phyloP scores from a whole-genome alignment of 225 moss, liverwort and hornwort genomes.

The Lunularia cruciata region DNA sequence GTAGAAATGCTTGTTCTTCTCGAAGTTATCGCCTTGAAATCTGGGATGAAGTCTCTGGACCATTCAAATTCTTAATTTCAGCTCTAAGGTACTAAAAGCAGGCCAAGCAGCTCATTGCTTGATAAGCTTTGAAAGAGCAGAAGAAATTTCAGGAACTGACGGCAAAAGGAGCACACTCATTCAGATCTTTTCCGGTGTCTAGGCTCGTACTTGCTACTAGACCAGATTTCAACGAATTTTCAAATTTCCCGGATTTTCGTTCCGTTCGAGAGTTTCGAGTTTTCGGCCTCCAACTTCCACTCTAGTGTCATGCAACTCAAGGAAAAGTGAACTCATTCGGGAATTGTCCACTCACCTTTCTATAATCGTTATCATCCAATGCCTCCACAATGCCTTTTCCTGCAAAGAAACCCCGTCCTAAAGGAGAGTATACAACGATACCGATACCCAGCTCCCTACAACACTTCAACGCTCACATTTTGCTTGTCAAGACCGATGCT shows the following conservation, averaged over 20 bases:
- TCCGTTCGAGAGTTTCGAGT: too few relatives aligned
- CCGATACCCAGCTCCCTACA: slow-evolving; percentile 31
- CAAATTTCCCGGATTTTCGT: too few relatives aligned
- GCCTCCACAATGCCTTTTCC: background rate
- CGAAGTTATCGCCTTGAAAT: slow-evolving; percentile 48
- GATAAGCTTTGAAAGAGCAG: background rate
- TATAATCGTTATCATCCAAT: background rate
- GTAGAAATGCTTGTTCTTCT: slow-evolving; percentile 59
- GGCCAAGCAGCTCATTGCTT: background rate
- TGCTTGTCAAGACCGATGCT: too few relatives aligned
- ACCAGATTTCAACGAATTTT: too few relatives aligned
- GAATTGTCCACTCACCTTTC: background rate
- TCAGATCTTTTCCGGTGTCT: too few relatives aligned
- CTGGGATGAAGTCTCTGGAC: slow-evolving; percentile 28
- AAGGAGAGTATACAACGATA: slow-evolving; percentile 16
- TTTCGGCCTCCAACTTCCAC: too few relatives aligned
- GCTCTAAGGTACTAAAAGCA: background rate
- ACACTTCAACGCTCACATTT: background rate
- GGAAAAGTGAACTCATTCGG: too few relatives aligned
- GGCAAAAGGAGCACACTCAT: too few relatives aligned
- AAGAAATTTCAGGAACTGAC: background rate
- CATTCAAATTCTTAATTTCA: background rate
- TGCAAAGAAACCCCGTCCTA: slow-evolving; percentile 21
- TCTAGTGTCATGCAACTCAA: too few relatives aligned
- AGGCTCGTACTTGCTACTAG: background rate